These are phyloP conservation scores for Gnomoniopsis sp. DNA, from an alignment of 2,329 filamentous ascomycete genomes.

Conservation along the genomic window DNA sequence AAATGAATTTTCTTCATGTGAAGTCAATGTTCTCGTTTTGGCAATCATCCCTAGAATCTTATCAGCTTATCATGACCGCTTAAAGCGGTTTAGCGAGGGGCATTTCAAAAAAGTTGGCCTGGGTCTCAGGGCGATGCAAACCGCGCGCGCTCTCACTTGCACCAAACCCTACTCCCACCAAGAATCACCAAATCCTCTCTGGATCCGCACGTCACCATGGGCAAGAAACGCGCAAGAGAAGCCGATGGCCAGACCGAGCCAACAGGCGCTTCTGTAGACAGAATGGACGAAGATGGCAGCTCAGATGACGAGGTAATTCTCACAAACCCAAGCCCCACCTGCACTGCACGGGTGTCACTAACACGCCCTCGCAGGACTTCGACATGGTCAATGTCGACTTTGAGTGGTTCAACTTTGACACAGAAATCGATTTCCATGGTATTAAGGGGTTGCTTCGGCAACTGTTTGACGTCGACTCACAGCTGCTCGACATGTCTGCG, in stretches of 20 bases:
- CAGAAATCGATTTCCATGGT: slow-evolving; percentile 89
- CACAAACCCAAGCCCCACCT: slow-evolving; percentile 7
- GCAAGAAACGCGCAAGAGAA: slow-evolving; percentile 35
- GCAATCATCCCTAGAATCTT: not conserved
- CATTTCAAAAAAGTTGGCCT: slow-evolving; percentile 12
- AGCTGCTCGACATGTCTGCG: slow-evolving; percentile 81
- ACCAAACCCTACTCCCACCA: not conserved
- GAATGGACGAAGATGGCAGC: slow-evolving; percentile 41
- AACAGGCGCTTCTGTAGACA: slow-evolving; percentile 25
- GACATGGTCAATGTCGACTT: slow-evolving; percentile 95
- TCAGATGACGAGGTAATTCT: slow-evolving; percentile 50
- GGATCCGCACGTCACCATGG: slow-evolving; percentile 24
- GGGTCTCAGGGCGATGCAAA: not conserved
- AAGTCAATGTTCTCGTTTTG: not conserved
- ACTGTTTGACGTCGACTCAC: slow-evolving; percentile 83
- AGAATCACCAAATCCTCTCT: not conserved
- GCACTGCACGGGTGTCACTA: slow-evolving; percentile 13
- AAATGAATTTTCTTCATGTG: no score
- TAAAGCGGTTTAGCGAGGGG: slow-evolving; percentile 13
- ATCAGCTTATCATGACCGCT: slow-evolving; percentile 15
- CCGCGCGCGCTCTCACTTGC: not conserved
- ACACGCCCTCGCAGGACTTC: slow-evolving; percentile 60
- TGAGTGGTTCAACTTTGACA: slow-evolving; percentile 96
- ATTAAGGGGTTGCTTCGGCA: slow-evolving; percentile 87
- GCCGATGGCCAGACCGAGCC: slow-evolving; percentile 25